Evolutionary conservation across 192 early-diverging fungal species (phyloP).

Genomic region (Backusella sp.): DNA sequence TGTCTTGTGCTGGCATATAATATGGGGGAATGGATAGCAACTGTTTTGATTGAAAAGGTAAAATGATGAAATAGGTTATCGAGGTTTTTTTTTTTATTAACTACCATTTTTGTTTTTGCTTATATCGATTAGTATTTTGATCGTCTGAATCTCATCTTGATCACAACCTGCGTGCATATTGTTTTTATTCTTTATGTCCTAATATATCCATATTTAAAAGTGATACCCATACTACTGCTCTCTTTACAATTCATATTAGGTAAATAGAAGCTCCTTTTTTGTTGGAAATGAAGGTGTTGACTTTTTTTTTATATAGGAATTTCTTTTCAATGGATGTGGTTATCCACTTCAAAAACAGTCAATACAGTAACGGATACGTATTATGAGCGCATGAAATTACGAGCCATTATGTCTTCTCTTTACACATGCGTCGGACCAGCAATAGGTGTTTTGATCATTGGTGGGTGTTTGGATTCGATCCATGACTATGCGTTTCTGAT

Average conservation of each 20-base stretch:
- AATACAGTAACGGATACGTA: background rate
- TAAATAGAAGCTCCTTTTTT: background rate
- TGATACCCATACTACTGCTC: background rate
- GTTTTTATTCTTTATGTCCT: background rate
- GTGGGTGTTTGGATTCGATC: background rate
- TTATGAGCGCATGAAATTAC: background rate
- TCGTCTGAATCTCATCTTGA: background rate
- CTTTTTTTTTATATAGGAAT: background rate
- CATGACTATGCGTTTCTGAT: background rate
- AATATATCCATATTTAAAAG: background rate
- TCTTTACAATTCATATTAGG: background rate
- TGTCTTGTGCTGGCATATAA: background rate
- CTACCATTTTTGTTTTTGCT: background rate
- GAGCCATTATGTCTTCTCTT: background rate
- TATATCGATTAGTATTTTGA: background rate
- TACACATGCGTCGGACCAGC: background rate
- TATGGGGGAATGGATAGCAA: background rate
- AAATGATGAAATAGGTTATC: background rate
- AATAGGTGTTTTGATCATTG: background rate
- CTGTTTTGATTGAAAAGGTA: background rate
- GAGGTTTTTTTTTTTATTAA: background rate
- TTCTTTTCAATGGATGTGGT: background rate
- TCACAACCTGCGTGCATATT: background rate
- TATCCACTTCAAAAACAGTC: slow-evolving; percentile 1
- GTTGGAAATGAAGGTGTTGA: background rate